These are phyloP conservation scores for Adansonia grandidieri DNA, from an alignment of 441 rosid species.

Conservation along the genomic window DNA sequence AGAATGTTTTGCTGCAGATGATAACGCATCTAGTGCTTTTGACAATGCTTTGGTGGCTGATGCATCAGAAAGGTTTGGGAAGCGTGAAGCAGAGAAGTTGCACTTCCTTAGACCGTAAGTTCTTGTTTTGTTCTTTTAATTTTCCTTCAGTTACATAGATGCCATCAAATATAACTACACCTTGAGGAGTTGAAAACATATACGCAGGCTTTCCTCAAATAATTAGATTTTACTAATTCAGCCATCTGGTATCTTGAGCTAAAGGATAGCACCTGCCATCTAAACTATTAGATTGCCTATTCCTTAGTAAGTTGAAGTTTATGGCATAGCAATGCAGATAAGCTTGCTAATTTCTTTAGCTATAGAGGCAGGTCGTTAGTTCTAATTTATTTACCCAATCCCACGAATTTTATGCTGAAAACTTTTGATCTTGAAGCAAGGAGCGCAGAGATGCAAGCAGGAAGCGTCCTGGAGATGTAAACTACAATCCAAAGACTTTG, in stretches of 20 bases:
- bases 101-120: slow-evolving; percentile 82
- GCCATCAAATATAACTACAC: not conserved
- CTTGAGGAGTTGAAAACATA: not conserved
- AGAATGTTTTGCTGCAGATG: slow-evolving; percentile 47
- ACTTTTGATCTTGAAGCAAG: slow-evolving; percentile 46
- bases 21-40: slow-evolving; percentile 44
- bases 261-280: not conserved
- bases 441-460: slow-evolving; percentile 67
- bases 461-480: slow-evolving; percentile 72
- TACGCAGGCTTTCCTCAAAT: not conserved
- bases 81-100: slow-evolving; percentile 81
- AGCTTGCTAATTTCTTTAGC: not conserved
- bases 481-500: slow-evolving; percentile 85
- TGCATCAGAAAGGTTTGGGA: slow-evolving; percentile 66
- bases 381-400: slow-evolving; percentile 14
- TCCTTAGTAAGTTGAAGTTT: not conserved
- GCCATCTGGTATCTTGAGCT: not conserved
- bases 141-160: not conserved
- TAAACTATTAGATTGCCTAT: not conserved
- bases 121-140: slow-evolving; percentile 30
- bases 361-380: slow-evolving; percentile 9
- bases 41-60: slow-evolving; percentile 53
- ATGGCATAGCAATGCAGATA: slow-evolving; percentile 6
- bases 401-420: slow-evolving; percentile 27
- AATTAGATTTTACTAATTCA: slow-evolving; percentile 8